Percentiles rank a stretch among this genome's conserved stretches.
Conservation (phyloP, 1,284 basidiomycete species). For the Austropuccinia psidii region DNA sequence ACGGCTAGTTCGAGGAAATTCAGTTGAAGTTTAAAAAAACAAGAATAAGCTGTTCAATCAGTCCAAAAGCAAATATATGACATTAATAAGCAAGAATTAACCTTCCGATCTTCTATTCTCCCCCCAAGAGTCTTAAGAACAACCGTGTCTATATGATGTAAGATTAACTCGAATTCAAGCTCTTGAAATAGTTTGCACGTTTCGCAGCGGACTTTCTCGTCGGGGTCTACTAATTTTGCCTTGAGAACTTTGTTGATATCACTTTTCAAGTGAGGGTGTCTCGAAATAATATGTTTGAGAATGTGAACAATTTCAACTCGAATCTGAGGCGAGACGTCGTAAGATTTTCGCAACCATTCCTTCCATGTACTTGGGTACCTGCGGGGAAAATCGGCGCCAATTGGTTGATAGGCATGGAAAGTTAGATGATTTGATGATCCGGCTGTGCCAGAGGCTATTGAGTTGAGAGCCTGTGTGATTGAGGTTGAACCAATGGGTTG, state of each 20-base stretch:
- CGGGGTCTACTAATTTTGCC: conserved; percentile 71
- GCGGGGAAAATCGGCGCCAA: conserved; percentile 56
- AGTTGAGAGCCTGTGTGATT: conserved; percentile 50
- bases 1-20: conserved; percentile 50
- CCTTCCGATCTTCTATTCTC: conserved; percentile 79
- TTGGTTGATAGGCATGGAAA: conserved; percentile 17
- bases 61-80: too few relatives aligned
- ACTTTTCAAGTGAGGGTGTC: conserved; percentile 62
- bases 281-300: conserved; percentile 57
- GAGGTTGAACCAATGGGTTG: conserved; percentile 28
- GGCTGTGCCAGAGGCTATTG: not conserved
- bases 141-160: conserved; percentile 66
- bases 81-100: conserved; percentile 44
- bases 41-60: not conserved
- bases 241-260: conserved; percentile 64
- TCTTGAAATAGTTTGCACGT: conserved; percentile 72
- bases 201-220: conserved; percentile 81
- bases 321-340: conserved; percentile 66
- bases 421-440: conserved; percentile 46
- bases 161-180: conserved; percentile 79
- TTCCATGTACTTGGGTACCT: conserved; percentile 80
- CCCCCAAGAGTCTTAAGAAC: conserved; percentile 63
- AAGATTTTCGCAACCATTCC: conserved; percentile 70
- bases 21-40: not conserved
- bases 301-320: conserved; percentile 72